Conservation (phyloP, 345 rosid species). For the Kernera saxatilis region DNA sequence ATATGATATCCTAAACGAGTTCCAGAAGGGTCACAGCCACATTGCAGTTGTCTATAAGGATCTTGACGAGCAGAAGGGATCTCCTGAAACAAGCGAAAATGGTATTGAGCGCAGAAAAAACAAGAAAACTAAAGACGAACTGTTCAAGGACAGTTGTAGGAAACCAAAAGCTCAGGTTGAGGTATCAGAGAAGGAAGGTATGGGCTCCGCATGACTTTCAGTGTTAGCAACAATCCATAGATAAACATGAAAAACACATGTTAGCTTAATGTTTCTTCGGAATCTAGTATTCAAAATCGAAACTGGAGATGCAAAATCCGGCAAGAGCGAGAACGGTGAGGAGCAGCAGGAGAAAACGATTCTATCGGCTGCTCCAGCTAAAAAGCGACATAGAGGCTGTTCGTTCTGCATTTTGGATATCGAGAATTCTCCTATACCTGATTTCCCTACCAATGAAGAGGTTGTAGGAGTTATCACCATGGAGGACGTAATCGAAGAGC, state of each 20-base stretch:
- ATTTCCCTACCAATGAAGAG: slow-evolving; percentile 59
- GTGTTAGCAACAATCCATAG: background rate
- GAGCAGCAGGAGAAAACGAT: slow-evolving; percentile 43
- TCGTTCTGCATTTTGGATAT: slow-evolving; percentile 85
- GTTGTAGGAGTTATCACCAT: slow-evolving; percentile 88
- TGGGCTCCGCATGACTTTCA: slow-evolving; percentile 6
- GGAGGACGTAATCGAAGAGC: slow-evolving; percentile 99
- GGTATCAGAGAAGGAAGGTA: slow-evolving; percentile 45
- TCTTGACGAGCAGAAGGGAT: slow-evolving; percentile 37
- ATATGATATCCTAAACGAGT: slow-evolving; percentile 88
- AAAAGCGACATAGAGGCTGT: slow-evolving; percentile 87
- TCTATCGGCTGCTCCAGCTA: slow-evolving; percentile 54
- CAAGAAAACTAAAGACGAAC: slow-evolving; percentile 28
- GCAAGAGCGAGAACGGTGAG: slow-evolving; percentile 40
- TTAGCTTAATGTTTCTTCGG: background rate
- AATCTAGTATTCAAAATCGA: slow-evolving; percentile 33
- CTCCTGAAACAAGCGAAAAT: slow-evolving; percentile 33
- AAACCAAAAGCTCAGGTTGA: slow-evolving; percentile 39
- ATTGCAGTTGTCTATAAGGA: slow-evolving; percentile 87
- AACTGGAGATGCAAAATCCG: slow-evolving; percentile 29
- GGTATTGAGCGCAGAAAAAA: slow-evolving; percentile 29
- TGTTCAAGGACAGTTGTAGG: slow-evolving; percentile 55
- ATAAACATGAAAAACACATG: background rate
- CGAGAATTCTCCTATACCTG: slow-evolving; percentile 62
- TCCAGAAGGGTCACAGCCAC: slow-evolving; percentile 98